A percentile compares a stretch with the other conserved stretches of the same genome.
Evolutionary conservation across 2,329 filamentous ascomycete genomes (phyloP).

Genomic region (Pyricularia pennisetigena): DNA sequence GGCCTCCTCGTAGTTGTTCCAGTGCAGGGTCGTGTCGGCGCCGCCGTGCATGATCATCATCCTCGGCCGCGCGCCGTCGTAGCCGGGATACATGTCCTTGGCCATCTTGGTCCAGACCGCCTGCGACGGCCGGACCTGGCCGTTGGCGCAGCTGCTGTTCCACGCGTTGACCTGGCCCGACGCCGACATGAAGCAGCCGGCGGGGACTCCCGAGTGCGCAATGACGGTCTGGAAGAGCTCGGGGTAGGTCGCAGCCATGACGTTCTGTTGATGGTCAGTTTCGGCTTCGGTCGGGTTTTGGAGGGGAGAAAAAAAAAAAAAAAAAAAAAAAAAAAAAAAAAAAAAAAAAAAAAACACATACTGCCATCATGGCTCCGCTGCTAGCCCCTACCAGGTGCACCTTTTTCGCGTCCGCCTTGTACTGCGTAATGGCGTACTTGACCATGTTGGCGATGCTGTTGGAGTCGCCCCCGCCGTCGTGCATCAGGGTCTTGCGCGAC

Average conservation of each 20-base stretch:
- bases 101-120: slow-evolving; percentile 38
- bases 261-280: slow-evolving; percentile 20
- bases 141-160: slow-evolving; percentile 41
- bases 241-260: slow-evolving; percentile 35
- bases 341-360: slow-evolving; percentile 9
- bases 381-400: slow-evolving; percentile 44
- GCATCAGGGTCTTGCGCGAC: slow-evolving; percentile 36
- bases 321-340: not conserved
- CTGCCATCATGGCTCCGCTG: slow-evolving; percentile 41
- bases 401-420: slow-evolving; percentile 36
- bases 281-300: not conserved
- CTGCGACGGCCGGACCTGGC: slow-evolving; percentile 28
- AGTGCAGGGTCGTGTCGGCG: slow-evolving; percentile 36
- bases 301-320: not conserved
- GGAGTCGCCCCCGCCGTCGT: slow-evolving; percentile 46
- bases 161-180: slow-evolving; percentile 30
- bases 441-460: slow-evolving; percentile 51
- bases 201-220: slow-evolving; percentile 31
- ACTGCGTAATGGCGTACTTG: slow-evolving; percentile 38
- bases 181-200: slow-evolving; percentile 31
- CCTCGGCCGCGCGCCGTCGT: slow-evolving; percentile 36
- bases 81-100: slow-evolving; percentile 35
- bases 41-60: slow-evolving; percentile 51
- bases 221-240: slow-evolving; percentile 35
- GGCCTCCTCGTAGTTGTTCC: slow-evolving; percentile 45